phyloP scores from a whole-genome alignment of 805 yeast species.

The Debaryomyces prosopidis region DNA sequence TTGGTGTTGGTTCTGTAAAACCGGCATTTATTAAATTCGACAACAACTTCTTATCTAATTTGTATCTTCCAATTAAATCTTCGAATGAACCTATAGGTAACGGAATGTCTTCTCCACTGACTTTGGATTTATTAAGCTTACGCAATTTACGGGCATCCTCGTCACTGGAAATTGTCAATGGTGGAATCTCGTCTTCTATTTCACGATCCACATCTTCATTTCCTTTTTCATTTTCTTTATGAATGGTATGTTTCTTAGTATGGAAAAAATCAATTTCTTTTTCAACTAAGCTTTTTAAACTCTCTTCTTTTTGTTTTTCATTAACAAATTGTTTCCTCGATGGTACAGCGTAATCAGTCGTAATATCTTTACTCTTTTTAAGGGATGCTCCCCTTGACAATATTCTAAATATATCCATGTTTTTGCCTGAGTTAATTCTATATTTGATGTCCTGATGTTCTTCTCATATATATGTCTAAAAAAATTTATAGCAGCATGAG shows the following conservation, averaged over 20 bases:
- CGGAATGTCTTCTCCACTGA: slow-evolving; percentile 85
- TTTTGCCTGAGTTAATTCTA: background rate
- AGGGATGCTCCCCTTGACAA: slow-evolving; percentile 84
- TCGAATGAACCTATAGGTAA: slow-evolving; percentile 87
- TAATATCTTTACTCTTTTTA: slow-evolving; percentile 47
- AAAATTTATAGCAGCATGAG: slow-evolving; percentile 4
- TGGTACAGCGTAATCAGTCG: slow-evolving; percentile 43
- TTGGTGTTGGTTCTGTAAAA: slow-evolving; percentile 86
- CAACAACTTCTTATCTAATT: slow-evolving; percentile 57
- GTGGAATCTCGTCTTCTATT: slow-evolving; percentile 34
- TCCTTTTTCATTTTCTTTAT: slow-evolving; percentile 14
- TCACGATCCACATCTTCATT: slow-evolving; percentile 30
- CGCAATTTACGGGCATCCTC: slow-evolving; percentile 66
- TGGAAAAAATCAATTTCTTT: slow-evolving; percentile 84
- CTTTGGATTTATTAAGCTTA: slow-evolving; percentile 61
- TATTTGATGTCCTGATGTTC: background rate
- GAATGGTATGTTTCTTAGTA: slow-evolving; percentile 42
- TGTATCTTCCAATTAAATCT: slow-evolving; percentile 70
- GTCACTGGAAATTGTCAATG: slow-evolving; percentile 46
- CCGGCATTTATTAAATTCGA: slow-evolving; percentile 66
- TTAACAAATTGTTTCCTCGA: slow-evolving; percentile 19
- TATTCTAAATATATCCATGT: slow-evolving; percentile 87
- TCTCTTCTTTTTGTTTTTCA: slow-evolving; percentile 35
- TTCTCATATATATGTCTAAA: slow-evolving; percentile 1
- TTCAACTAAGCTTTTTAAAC: slow-evolving; percentile 53